Evolutionary conservation across 2,329 filamentous ascomycete species (phyloP).

Genomic region (Fusarium temperatum): DNA sequence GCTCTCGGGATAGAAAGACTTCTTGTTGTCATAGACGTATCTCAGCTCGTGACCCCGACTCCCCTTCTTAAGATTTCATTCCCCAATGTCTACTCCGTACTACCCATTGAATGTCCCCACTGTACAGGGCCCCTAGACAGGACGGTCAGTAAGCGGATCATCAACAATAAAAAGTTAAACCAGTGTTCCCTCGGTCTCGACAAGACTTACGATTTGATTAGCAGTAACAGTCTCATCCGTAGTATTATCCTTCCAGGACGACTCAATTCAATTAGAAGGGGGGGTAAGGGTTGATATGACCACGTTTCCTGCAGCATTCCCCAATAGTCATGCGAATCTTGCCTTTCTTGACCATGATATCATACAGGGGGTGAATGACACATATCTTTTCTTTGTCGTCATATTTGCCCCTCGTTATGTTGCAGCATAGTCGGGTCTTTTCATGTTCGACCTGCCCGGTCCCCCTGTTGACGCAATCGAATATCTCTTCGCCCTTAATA

Average conservation of each 20-base stretch:
- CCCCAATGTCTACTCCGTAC: neutral
- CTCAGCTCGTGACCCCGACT: neutral
- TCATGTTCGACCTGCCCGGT: fast-evolving
- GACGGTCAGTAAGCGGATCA: neutral
- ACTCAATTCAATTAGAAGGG: too few species aligned
- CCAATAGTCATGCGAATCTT: too few species aligned
- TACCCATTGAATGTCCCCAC: neutral
- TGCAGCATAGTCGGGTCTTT: fast-evolving
- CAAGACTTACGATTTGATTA: neutral
- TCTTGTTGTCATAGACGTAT: neutral
- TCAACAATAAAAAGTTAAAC: neutral
- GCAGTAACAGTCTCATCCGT: neutral
- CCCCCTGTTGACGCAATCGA: too few species aligned
- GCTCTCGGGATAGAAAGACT: neutral
- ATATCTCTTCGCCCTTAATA: too few species aligned
- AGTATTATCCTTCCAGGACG: neutral
- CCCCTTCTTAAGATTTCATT: neutral
- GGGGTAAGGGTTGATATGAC: too few species aligned
- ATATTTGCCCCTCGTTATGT: fast-evolving
- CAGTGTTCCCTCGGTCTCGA: neutral
- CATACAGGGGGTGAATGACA: too few species aligned
- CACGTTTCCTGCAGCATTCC: too few species aligned
- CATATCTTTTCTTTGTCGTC: fast-evolving
- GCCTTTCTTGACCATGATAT: too few species aligned
- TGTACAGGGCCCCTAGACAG: neutral